Evolutionary conservation across 2,329 filamentous ascomycete genomes (phyloP).

Genomic region (Thielaviopsis cerberus): DNA sequence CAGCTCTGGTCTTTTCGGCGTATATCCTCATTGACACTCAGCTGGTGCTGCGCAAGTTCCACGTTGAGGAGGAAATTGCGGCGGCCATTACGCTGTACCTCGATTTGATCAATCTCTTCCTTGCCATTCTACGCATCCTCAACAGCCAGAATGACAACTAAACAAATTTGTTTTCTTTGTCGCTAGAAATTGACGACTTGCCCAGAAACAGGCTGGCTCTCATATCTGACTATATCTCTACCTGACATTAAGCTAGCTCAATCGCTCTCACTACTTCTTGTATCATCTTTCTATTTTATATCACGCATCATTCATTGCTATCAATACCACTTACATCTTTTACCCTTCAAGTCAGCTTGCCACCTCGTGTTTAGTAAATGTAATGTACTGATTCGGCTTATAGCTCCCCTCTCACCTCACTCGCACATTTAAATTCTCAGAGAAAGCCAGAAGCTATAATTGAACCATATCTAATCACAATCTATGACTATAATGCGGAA

Average conservation of each 20-base stretch:
- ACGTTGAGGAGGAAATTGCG: conserved; percentile 95
- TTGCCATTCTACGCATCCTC: conserved; percentile 84
- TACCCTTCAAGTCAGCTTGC: not conserved
- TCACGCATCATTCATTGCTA: no score
- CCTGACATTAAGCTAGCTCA: not conserved
- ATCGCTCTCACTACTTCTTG: not conserved
- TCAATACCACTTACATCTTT: not conserved
- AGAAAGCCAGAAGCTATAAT: not conserved
- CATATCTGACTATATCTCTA: not conserved
- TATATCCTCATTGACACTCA: conserved; percentile 97
- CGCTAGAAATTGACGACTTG: no score
- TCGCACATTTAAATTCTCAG: not conserved
- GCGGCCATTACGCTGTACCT: conserved; percentile 88
- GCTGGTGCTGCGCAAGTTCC: conserved; percentile 84
- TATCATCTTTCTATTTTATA: not conserved
- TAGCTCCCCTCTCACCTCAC: no score
- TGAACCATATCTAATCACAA: not conserved
- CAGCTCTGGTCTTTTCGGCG: conserved; percentile 74
- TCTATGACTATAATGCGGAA: not conserved
- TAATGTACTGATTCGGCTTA: no score
- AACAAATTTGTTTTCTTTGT: no score
- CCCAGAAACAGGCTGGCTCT: not conserved
- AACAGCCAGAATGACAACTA: conserved; percentile 94
- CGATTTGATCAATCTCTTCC: conserved; percentile 91
- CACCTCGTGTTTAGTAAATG: no score